Evolutionary conservation across 2,329 filamentous ascomycete species (phyloP), one percentile per base, ranked within the genome.

Genomic region (Arthrobotrys pseudoclavata): DNA sequence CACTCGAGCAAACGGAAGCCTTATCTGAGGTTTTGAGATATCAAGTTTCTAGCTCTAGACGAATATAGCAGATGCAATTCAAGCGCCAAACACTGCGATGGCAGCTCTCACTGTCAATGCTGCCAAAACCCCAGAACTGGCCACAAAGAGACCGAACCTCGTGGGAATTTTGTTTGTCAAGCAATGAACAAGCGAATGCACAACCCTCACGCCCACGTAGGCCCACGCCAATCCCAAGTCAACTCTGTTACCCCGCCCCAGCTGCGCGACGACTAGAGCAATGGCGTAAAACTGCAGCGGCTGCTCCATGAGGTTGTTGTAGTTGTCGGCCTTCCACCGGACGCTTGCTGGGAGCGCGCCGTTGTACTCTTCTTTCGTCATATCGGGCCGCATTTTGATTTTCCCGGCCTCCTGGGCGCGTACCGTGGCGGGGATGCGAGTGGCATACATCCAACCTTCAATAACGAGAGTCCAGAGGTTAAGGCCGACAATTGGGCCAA

Each of bases 201-300:
- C 60, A 4, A 86, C 79, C 12, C 85, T 80, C 12, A 84, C 29
- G 0, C 83, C 84, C 2, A 85, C 84, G 79, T 86, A 86, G 0
- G 79, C 80, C 85, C 85, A 86, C 1, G 85, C 85, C 31, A 85
- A 79, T 2, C 79, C 60, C 0, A 83, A 79, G 34, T 84, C 83
- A 1, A 79, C 50, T 26, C 75, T 72, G n/a, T 37, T 66, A n/a
- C 74, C 79, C 13, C 63, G 50, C 69, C 79, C 67, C 52, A 80
- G 75, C 4, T 83, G 53, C 0, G 83, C 83, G 40, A 86, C 78
- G 0, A 82, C 82, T 5, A 86, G 80, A 10, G 81, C 79, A 20
- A 84, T 77, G 18, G 84, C 84, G 80, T 85, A 86, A 81, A 86
- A 86, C 48, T 84, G 83, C 1, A 84, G 85, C 15, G 85, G 85